These are phyloP conservation scores for Tetrahymena elliotti DNA, from an alignment of 73 alveolate genomes.

Conservation along the genomic window DNA sequence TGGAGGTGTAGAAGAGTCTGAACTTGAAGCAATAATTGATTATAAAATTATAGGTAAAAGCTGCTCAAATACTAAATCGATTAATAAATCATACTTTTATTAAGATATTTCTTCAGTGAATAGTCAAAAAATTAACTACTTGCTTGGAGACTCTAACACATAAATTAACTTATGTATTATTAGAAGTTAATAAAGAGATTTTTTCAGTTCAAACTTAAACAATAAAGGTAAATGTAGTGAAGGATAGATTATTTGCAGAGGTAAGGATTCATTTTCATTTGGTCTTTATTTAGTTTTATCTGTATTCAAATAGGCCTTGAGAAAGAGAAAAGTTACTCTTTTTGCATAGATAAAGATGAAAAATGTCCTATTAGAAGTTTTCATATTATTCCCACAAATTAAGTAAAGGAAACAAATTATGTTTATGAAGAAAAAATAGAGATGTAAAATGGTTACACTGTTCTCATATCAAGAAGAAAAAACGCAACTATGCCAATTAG, in stretches of 20 bases:
- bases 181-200: neutral
- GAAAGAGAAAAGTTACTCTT: neutral
- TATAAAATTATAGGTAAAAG: neutral
- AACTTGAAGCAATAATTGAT: neutral
- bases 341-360: neutral
- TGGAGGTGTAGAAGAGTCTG: neutral
- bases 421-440: neutral
- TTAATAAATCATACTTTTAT: neutral
- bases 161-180: neutral
- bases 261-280: neutral
- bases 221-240: neutral
- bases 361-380: neutral
- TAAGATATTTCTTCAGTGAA: neutral
- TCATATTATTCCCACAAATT: neutral
- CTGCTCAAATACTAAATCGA: neutral
- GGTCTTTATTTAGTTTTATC: neutral
- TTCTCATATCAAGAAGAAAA: neutral
- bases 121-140: neutral
- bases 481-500: neutral
- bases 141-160: neutral
- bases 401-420: neutral
- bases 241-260: neutral
- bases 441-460: neutral
- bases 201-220: neutral
- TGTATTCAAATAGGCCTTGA: neutral